phyloP scores from a whole-genome alignment of 1,139 yeast genomes.

The Candida sp. region DNA sequence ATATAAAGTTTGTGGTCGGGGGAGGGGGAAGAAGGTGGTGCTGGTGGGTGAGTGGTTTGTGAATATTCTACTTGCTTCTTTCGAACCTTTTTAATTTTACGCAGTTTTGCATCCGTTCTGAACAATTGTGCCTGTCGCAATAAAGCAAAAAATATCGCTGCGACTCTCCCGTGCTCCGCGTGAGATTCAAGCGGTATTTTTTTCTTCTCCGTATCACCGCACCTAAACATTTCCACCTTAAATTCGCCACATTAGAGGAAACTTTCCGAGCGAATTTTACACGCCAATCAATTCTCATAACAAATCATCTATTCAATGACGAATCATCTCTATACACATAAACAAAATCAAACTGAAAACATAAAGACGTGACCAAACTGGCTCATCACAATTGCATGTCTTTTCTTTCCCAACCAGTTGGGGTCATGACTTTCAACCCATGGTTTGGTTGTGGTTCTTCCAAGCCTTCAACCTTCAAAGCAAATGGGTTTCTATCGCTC shows the following conservation, averaged over 20 bases:
- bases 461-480: slow-evolving; percentile 41
- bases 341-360: not conserved
- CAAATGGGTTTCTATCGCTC: slow-evolving; percentile 72
- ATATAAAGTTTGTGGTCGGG: not conserved
- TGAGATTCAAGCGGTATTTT: not conserved
- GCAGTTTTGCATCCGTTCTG: not conserved
- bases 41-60: not conserved
- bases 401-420: slow-evolving; percentile 68
- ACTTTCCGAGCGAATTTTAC: not conserved
- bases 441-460: slow-evolving; percentile 58
- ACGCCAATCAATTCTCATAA: not conserved
- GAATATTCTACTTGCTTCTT: not conserved
- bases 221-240: not conserved
- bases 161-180: not conserved
- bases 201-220: not conserved
- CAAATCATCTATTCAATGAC: not conserved
- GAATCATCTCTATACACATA: not conserved
- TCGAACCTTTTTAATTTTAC: not conserved
- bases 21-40: too few relatives aligned
- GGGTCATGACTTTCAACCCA: slow-evolving; percentile 51
- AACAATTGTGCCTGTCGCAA: not conserved
- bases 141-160: not conserved
- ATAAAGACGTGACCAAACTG: not conserved
- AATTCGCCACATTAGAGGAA: not conserved
- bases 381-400: slow-evolving; percentile 33